A percentile compares a stretch with the other conserved stretches of the same genome.
Evolutionary conservation across 129 eudicot species (phyloP).

Genomic region (Calendula officinalis): DNA sequence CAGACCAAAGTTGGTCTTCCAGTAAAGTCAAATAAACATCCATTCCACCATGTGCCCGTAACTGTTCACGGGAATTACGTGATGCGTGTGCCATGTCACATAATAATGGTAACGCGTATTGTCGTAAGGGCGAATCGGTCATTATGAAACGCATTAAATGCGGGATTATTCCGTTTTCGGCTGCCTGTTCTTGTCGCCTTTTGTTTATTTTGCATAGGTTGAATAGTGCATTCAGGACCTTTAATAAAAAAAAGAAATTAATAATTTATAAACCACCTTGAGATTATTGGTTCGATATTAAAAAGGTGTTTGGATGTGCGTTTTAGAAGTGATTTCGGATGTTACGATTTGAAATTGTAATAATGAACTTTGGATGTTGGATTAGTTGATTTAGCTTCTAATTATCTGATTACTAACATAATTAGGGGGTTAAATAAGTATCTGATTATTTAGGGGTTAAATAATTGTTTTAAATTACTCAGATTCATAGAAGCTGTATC

Average conservation of each 20-base stretch:
- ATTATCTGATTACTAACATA: too few relatives aligned
- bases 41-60: constrained; percentile 95
- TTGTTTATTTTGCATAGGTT: constrained; percentile 95
- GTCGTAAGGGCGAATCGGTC: constrained; percentile 81
- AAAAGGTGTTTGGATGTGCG: too few relatives aligned
- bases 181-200: constrained; percentile 98
- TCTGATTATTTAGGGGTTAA: too few relatives aligned
- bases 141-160: constrained; percentile 89
- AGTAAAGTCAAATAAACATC: constrained; percentile 91
- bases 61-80: constrained; percentile 85
- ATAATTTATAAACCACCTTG: too few relatives aligned
- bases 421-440: too few relatives aligned
- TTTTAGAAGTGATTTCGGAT: too few relatives aligned
- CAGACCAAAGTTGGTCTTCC: constrained; percentile 97
- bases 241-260: constrained; percentile 23
- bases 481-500: too few relatives aligned
- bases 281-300: constrained; percentile 5
- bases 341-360: too few relatives aligned
- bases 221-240: constrained; percentile 93
- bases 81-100: constrained; percentile 99
- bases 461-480: too few relatives aligned
- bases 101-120: constrained; percentile 82
- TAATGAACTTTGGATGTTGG: too few relatives aligned
- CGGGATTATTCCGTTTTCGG: constrained; percentile 94
- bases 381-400: too few relatives aligned